Evolutionary conservation across 352 stramenopile genomes (phyloP).

Genomic region (Phytophthora gonapodyides): DNA sequence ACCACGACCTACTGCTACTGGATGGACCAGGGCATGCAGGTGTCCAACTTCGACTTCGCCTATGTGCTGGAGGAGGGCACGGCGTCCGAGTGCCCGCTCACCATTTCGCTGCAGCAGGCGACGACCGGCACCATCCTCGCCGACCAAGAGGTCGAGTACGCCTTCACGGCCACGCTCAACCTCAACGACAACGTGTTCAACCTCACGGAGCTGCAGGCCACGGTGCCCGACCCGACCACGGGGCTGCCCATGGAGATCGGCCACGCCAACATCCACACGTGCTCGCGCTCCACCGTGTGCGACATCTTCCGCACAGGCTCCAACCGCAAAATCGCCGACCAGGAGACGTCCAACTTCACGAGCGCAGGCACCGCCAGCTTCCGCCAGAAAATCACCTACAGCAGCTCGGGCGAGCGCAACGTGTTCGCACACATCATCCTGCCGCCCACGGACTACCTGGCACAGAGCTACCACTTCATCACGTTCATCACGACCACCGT

Average conservation of each 20-base stretch:
- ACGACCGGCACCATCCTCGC: conserved; percentile 41
- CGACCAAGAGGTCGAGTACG: conserved; percentile 55
- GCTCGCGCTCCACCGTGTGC: conserved; percentile 64
- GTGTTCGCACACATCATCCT: conserved; percentile 83
- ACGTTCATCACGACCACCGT: conserved; percentile 66
- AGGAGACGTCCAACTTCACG: conserved; percentile 83
- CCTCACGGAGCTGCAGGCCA: conserved; percentile 61
- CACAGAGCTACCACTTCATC: conserved; percentile 80
- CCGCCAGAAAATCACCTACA: conserved; percentile 61
- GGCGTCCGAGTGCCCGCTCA: conserved; percentile 59
- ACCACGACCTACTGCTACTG: conserved; percentile 85
- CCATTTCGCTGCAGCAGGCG: conserved; percentile 54
- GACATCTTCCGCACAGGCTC: conserved; percentile 73
- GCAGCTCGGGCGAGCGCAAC: conserved; percentile 57
- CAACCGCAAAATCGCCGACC: conserved; percentile 66
- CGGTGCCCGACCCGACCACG: conserved; percentile 58
- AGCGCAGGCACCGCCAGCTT: conserved; percentile 58
- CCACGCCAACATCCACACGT: conserved; percentile 81
- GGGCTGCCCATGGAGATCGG: conserved; percentile 65
- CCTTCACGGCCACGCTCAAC: conserved; percentile 78
- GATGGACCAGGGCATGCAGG: conserved; percentile 72
- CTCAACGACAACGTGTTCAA: conserved; percentile 69
- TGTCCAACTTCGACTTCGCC: conserved; percentile 72
- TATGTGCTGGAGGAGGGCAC: conserved; percentile 60
- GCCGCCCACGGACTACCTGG: conserved; percentile 49